Conservation (phyloP, 805 yeast species). For the Cyberlindnera nakhonratchasimensis region DNA sequence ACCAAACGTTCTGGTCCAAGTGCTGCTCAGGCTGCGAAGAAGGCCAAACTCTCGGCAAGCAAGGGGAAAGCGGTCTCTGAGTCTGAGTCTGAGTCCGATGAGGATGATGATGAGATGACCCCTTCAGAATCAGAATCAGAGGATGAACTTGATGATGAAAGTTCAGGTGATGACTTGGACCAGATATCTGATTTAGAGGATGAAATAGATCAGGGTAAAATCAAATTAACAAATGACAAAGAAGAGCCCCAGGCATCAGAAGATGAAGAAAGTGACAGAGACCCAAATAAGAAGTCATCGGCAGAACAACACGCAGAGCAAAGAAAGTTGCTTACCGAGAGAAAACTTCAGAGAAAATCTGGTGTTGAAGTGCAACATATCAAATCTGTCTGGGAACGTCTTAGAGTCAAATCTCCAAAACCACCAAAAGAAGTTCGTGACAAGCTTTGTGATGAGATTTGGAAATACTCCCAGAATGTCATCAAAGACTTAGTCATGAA, state of each 20-base stretch:
- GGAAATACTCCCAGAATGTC: constrained; percentile 76
- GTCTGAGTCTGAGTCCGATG: constrained; percentile 31
- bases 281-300: constrained; percentile 43
- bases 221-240: constrained; percentile 2
- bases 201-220: constrained; percentile 27
- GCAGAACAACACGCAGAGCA: constrained; percentile 81
- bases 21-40: constrained; percentile 15
- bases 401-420: constrained; percentile 81
- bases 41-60: constrained; percentile 20
- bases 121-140: constrained; percentile 31
- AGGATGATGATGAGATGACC: constrained; percentile 17
- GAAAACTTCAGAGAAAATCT: constrained; percentile 84
- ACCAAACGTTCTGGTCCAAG: constrained; percentile 22
- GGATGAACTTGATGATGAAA: constrained; percentile 21
- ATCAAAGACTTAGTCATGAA: constrained; percentile 83
- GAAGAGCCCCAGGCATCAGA: constrained; percentile 4
- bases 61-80: constrained; percentile 21
- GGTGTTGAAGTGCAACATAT: constrained; percentile 83
- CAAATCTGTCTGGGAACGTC: constrained; percentile 85
- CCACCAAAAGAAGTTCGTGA: constrained; percentile 74
- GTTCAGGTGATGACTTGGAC: constrained; percentile 22
- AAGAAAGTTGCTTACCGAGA: constrained; percentile 68
- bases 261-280: constrained; percentile 3
- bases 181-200: constrained; percentile 26
- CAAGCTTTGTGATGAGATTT: constrained; percentile 75